phyloP scores from a whole-genome alignment of 2,329 filamentous ascomycete species.

The Ophiostoma australiae region DNA sequence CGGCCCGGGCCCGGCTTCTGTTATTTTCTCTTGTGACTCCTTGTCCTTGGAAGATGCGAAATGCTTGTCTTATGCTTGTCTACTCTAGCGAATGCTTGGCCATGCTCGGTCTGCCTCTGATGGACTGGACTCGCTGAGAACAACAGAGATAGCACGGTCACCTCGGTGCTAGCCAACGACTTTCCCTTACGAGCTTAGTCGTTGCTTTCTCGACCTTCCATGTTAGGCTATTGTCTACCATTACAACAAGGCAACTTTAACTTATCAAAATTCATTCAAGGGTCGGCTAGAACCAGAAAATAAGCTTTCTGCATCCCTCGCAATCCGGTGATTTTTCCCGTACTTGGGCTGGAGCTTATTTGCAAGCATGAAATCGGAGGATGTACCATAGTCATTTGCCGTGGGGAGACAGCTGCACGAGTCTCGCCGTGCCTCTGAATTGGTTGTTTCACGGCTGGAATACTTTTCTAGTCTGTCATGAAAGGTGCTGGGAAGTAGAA shows the following conservation, averaged over 20 bases:
- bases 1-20: background rate
- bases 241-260: background rate
- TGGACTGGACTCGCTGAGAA: background rate
- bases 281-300: background rate
- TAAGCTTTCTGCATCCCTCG: background rate
- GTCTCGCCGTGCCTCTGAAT: no score
- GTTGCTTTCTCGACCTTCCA: background rate
- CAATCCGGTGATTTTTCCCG: background rate
- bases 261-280: background rate
- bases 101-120: background rate
- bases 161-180: background rate
- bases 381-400: no score
- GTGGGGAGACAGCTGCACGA: background rate
- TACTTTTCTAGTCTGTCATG: background rate
- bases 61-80: slow-evolving; percentile 2
- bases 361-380: no score
- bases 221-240: background rate
- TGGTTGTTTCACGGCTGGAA: no score
- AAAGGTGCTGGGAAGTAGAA: background rate
- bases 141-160: background rate
- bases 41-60: background rate
- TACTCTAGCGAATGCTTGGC: background rate
- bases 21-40: background rate
- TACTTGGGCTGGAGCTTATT: background rate
- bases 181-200: background rate